Conservation (phyloP, 2,329 filamentous ascomycete species). For the Pleurostoma richardsiae region DNA sequence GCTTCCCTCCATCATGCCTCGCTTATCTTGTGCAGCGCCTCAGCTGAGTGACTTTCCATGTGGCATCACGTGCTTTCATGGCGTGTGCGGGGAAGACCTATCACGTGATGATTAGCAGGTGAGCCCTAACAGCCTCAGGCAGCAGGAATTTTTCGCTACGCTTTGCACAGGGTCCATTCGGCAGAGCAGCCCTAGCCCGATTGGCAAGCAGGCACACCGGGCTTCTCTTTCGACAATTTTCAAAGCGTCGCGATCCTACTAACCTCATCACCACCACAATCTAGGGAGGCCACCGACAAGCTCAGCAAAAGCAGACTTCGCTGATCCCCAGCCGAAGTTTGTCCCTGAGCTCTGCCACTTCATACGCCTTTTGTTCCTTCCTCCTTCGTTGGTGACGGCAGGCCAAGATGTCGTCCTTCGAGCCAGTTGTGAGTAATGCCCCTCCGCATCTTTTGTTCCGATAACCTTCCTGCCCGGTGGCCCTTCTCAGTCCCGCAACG, state of each 20-base stretch:
- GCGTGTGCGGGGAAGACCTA: too few relatives aligned
- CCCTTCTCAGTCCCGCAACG: too few relatives aligned
- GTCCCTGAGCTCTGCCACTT: conserved; percentile 15
- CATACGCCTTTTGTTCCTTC: conserved; percentile 2
- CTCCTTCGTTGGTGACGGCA: conserved; percentile 15
- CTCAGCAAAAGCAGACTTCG: conserved; percentile 9
- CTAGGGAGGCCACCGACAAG: conserved; percentile 7
- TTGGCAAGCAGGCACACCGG: background rate
- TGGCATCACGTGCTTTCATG: too few relatives aligned
- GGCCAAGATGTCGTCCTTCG: conserved; percentile 37
- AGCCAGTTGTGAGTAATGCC: conserved; percentile 60
- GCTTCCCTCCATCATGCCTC: too few relatives aligned
- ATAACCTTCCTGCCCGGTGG: too few relatives aligned
- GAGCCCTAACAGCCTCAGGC: background rate
- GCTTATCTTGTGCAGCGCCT: too few relatives aligned
- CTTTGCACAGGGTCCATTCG: background rate
- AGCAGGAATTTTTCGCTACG: background rate
- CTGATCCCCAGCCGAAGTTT: conserved; percentile 3
- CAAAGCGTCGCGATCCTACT: background rate
- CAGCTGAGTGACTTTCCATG: too few relatives aligned
- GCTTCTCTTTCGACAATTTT: background rate
- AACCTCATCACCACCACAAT: conserved; percentile 4
- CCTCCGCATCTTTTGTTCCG: conserved; percentile 6
- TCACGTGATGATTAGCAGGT: background rate
- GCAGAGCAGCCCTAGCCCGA: background rate